Conservation (phyloP, 371 early-diverging fungal species). For the Nematocida sp. region DNA sequence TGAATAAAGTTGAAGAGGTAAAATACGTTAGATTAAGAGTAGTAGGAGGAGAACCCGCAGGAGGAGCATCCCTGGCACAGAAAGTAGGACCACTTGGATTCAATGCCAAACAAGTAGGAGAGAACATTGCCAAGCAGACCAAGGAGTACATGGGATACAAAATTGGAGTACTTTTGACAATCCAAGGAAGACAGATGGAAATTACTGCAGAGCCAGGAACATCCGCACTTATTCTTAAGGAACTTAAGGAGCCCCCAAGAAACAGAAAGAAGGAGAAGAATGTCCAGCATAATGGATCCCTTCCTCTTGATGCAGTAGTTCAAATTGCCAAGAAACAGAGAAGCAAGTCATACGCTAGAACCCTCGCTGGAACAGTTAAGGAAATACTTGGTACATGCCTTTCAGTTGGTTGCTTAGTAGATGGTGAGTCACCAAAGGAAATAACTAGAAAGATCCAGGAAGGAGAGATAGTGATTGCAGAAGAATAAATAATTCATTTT, state of each 20-base stretch:
- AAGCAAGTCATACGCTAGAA: constrained; percentile 84
- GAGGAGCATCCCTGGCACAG: constrained; percentile 94
- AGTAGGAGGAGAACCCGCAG: constrained; percentile 94
- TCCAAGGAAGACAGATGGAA: constrained; percentile 98
- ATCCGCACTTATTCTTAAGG: constrained; percentile 91
- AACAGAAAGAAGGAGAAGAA: constrained; percentile 99
- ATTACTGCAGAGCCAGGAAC: constrained; percentile 93
- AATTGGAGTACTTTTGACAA: constrained; percentile 91
- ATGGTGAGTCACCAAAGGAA: constrained; percentile 81
- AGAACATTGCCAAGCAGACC: constrained; percentile 98
- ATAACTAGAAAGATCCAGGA: constrained; percentile 74
- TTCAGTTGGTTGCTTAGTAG: constrained; percentile 91
- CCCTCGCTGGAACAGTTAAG: constrained; percentile 85
- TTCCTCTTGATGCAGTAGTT: constrained; percentile 77
- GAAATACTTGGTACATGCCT: constrained; percentile 93
- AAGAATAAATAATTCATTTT: constrained; percentile 67
- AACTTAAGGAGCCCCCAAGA: constrained; percentile 94
- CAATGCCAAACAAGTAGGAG: constrained; percentile 98
- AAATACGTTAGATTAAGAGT: constrained; percentile 66
- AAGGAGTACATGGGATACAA: constrained; percentile 95
- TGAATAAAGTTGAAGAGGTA: constrained; percentile 48
- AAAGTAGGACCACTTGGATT: constrained; percentile 99
- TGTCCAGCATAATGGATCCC: constrained; percentile 71
- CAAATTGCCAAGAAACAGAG: constrained; percentile 88
- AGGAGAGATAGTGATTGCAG: constrained; percentile 82